Evolutionary conservation across 345 rosid genomes (phyloP), one percentile per base, ranked within the genome.

Genomic region (Eucalyptus erythrocorys): DNA sequence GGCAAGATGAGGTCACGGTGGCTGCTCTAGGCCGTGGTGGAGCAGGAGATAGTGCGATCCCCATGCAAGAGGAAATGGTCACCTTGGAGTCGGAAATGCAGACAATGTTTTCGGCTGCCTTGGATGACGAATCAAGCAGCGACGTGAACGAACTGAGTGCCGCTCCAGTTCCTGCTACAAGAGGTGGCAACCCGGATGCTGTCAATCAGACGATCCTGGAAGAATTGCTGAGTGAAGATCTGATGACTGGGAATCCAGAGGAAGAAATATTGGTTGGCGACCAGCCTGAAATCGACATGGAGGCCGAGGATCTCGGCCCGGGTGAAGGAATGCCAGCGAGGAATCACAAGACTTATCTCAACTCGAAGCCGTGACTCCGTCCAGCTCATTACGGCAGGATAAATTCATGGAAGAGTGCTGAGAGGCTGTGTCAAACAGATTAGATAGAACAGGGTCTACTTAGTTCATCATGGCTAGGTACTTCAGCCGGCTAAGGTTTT

Each of bases 231-330:
- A 86, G 47, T 45, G 94, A 91, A 86, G 95, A 94, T 89, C 84
- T 92, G 43, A 57, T 90, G 88, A 68, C 87, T 16, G 90, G 90
- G 40, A 88, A 93, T 61, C 89, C 90, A 13, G 89, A 93, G 34
- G 95, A 92, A 68, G 93, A 89, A 85, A 84, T 85, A 26, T 57
- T 91, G 76, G 85, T 24, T 4, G 90, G 86, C 1, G 93, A 92
- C 85, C 90, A 92, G 57, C 51, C 90, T 6, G 94, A 94, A 85
- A 50, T 88, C 85, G 93, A 93, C 88, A 91, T 90, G 49, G 94
- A 90, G 86, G 94, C 94, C 59, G 97, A 96, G 89, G 94, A 94
- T 91, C 89, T 95, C 76, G 90, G 45, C 91, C 90, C 2, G 87
- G 92, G 24, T 92, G 93, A 11, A 87, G 87, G 9, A 94, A 92